phyloP scores from a whole-genome alignment of 345 rosid species.

The Corchorus capsularis region DNA sequence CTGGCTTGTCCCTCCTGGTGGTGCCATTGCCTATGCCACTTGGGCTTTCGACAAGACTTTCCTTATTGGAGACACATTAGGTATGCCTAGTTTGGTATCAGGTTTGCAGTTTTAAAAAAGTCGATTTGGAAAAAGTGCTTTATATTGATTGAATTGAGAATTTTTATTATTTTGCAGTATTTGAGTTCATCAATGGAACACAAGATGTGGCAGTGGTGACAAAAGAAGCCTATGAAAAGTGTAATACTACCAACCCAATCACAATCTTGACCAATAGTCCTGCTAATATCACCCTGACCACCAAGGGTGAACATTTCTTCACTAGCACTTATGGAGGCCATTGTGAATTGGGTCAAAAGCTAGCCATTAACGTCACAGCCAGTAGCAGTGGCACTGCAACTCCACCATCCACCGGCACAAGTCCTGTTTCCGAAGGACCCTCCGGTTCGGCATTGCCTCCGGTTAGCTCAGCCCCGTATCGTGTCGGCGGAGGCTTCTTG shows the following conservation, averaged over 20 bases:
- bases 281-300: slow-evolving; percentile 40
- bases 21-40: slow-evolving; percentile 26
- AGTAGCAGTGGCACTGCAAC: background rate
- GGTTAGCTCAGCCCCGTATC: slow-evolving; percentile 7
- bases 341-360: slow-evolving; percentile 50
- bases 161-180: slow-evolving; percentile 34
- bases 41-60: slow-evolving; percentile 51
- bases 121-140: too few relatives aligned
- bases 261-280: slow-evolving; percentile 33
- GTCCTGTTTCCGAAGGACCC: slow-evolving; percentile 25
- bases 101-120: background rate
- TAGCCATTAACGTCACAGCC: slow-evolving; percentile 40
- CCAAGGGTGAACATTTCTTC: slow-evolving; percentile 49
- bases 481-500: background rate
- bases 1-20: slow-evolving; percentile 42
- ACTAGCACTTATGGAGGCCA: slow-evolving; percentile 45
- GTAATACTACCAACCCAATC: slow-evolving; percentile 36
- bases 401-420: slow-evolving; percentile 2
- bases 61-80: slow-evolving; percentile 41
- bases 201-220: slow-evolving; percentile 59
- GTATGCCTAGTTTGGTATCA: slow-evolving; percentile 19
- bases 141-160: too few relatives aligned
- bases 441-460: slow-evolving; percentile 22
- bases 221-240: slow-evolving; percentile 36
- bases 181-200: slow-evolving; percentile 48